Evolutionary conservation across 2,329 filamentous ascomycete species (phyloP).

Genomic region (Beauveria sp.): DNA sequence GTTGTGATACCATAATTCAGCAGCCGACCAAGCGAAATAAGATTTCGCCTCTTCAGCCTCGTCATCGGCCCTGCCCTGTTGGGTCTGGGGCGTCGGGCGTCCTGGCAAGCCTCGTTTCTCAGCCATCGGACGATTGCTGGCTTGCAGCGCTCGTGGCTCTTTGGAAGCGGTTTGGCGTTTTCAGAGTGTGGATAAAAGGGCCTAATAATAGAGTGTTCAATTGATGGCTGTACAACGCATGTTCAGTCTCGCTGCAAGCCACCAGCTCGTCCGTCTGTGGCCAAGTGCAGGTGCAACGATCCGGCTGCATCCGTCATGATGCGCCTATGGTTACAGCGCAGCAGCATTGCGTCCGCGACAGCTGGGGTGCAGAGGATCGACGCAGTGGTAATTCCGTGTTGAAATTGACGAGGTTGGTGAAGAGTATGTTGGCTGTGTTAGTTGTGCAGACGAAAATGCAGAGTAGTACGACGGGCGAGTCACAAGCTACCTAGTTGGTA

Average conservation of each 20-base stretch:
- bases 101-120: background rate
- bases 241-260: no score
- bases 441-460: no score
- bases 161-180: no score
- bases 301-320: background rate
- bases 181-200: no score
- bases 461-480: no score
- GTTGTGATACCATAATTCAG: background rate
- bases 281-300: background rate
- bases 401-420: background rate
- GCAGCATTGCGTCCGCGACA: background rate
- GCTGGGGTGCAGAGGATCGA: constrained; percentile 1
- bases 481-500: no score
- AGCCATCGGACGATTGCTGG: background rate
- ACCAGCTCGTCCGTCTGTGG: no score
- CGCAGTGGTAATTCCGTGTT: background rate
- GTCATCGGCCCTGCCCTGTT: no score
- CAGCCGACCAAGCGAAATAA: background rate
- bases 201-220: no score
- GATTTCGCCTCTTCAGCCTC: background rate
- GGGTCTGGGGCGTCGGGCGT: background rate
- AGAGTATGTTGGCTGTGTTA: no score
- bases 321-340: background rate
- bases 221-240: no score
- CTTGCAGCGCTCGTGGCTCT: no score